These are phyloP conservation scores for Plasmopara muralis DNA, from an alignment of 352 stramenopile genomes.

Conservation along the genomic window DNA sequence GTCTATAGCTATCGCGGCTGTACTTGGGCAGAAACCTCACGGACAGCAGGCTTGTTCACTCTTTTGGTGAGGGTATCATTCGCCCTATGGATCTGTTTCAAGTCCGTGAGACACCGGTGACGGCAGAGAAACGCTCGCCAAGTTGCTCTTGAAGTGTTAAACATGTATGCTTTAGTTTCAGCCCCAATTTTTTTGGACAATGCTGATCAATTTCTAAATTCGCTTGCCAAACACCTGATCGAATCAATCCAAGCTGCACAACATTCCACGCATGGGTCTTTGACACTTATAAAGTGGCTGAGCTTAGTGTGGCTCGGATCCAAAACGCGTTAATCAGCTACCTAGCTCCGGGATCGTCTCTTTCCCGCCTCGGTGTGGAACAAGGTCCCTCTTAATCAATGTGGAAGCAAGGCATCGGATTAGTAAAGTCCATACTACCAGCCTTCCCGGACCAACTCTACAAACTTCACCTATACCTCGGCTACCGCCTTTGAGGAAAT, in stretches of 20 bases:
- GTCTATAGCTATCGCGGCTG: neutral
- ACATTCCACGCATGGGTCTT: neutral
- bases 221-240: neutral
- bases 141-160: neutral
- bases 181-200: too few species aligned
- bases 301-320: neutral
- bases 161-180: neutral
- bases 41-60: neutral
- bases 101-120: neutral
- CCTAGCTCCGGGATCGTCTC: neutral
- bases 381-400: neutral
- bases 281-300: neutral
- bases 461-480: neutral
- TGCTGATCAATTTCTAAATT: slow-evolving; percentile 1
- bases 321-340: neutral
- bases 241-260: neutral
- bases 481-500: neutral
- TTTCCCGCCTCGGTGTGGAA: neutral
- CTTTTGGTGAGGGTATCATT: neutral
- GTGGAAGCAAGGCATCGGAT: neutral
- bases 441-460: neutral
- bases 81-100: neutral
- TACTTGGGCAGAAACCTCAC: neutral
- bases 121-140: neutral
- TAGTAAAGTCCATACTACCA: neutral